These are phyloP conservation scores for Dactylellina drechsleri DNA, from an alignment of 2,329 filamentous ascomycete genomes.

Conservation along the genomic window DNA sequence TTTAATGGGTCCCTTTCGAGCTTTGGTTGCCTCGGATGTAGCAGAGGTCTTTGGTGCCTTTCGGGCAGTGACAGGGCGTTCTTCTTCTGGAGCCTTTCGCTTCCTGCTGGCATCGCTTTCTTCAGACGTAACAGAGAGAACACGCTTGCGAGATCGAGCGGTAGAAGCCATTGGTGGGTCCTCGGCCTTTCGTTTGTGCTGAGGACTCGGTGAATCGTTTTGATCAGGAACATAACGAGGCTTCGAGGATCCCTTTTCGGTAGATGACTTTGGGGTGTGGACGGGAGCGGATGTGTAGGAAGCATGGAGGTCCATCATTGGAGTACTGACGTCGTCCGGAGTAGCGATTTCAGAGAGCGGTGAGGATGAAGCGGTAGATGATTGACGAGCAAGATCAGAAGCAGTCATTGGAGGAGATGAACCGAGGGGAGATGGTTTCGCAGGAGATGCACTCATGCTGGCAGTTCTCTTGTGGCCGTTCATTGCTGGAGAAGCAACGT, in stretches of 20 bases:
- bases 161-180: constrained; percentile 11
- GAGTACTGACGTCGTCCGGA: constrained; percentile 46
- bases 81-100: constrained; percentile 42
- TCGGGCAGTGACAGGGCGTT: constrained; percentile 38
- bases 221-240: constrained; percentile 47
- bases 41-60: constrained; percentile 47
- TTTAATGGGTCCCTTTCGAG: constrained; percentile 24
- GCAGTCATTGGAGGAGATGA: constrained; percentile 57
- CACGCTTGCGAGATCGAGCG: constrained; percentile 30
- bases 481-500: constrained; percentile 17
- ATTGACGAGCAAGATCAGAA: constrained; percentile 40
- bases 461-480: constrained; percentile 45
- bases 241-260: constrained; percentile 43
- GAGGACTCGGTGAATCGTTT: constrained; percentile 41
- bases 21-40: constrained; percentile 24
- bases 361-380: constrained; percentile 49
- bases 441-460: constrained; percentile 57
- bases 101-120: constrained; percentile 41
- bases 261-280: constrained; percentile 30
- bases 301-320: constrained; percentile 38
- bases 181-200: constrained; percentile 32
- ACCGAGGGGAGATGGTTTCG: constrained; percentile 58
- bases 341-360: constrained; percentile 47
- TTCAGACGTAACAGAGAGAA: constrained; percentile 38
- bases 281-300: constrained; percentile 49